Evolutionary conservation across 202 grass and related monocot species (phyloP).

Genomic region (Setaria viridis): DNA sequence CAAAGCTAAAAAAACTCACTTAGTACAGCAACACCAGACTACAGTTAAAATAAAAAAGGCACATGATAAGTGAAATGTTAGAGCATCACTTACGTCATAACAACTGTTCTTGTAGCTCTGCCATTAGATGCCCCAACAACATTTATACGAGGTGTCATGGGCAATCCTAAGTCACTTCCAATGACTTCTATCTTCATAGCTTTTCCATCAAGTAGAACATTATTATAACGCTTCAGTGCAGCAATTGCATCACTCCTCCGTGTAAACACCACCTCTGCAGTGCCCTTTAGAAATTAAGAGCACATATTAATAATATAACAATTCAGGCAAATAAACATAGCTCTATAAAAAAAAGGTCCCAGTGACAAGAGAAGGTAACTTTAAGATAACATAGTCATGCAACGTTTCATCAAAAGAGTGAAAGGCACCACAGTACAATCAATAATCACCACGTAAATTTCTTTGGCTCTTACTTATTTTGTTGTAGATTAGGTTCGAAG

Average conservation of each 20-base stretch:
- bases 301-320: slow-evolving; percentile 4
- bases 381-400: background rate
- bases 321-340: background rate
- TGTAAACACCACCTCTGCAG: slow-evolving; percentile 87
- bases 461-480: background rate
- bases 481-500: background rate
- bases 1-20: background rate
- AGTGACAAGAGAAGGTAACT: background rate
- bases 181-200: slow-evolving; percentile 91
- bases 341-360: background rate
- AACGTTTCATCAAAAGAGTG: background rate
- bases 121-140: slow-evolving; percentile 71
- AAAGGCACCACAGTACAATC: background rate
- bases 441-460: background rate
- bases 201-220: slow-evolving; percentile 83
- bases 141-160: slow-evolving; percentile 73
- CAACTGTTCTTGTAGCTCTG: slow-evolving; percentile 77
- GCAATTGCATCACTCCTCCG: slow-evolving; percentile 86
- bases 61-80: background rate
- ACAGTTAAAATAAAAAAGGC: slow-evolving; percentile 4
- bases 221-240: slow-evolving; percentile 83
- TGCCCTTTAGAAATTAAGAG: slow-evolving; percentile 64
- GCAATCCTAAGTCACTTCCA: slow-evolving; percentile 68
- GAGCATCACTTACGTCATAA: slow-evolving; percentile 62
- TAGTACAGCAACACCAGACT: background rate